A percentile compares a stretch with the other conserved stretches of the same genome.
Conservation (phyloP, 1,284 basidiomycete species). For the Fistulina hepatica region DNA sequence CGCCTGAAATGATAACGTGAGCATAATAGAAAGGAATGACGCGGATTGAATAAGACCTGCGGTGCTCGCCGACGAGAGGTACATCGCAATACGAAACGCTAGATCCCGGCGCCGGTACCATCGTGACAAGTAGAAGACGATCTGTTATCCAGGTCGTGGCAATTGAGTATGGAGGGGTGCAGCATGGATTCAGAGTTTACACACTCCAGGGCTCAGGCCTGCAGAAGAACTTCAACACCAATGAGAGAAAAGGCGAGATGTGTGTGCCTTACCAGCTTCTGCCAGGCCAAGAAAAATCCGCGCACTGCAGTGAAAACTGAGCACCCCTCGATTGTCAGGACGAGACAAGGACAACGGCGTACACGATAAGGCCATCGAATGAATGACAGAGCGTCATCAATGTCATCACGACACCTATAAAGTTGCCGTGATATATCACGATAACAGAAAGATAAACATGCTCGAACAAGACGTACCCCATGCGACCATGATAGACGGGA, state of each 20-base stretch:
- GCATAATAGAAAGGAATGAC: constrained; percentile 2
- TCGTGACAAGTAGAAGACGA: constrained; percentile 43
- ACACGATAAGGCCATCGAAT: constrained; percentile 26
- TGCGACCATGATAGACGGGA: constrained; percentile 38
- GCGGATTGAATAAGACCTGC: no score
- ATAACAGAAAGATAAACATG: background rate
- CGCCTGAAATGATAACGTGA: constrained; percentile 15
- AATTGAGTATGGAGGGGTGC: background rate
- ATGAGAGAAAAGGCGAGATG: no score
- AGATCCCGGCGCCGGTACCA: constrained; percentile 44
- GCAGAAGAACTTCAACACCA: no score
- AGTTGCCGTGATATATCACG: constrained; percentile 10
- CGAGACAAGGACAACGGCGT: constrained; percentile 4
- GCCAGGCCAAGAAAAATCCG: constrained; percentile 41
- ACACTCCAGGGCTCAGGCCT: constrained; percentile 39
- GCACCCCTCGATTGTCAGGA: constrained; percentile 5
- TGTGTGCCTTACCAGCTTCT: no score
- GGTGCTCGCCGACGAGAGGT: constrained; percentile 47
- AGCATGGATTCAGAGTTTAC: constrained; percentile 6
- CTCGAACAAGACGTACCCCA: constrained; percentile 26
- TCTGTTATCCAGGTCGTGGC: constrained; percentile 15
- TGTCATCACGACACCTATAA: constrained; percentile 29
- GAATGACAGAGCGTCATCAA: constrained; percentile 29
- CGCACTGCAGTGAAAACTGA: constrained; percentile 24
- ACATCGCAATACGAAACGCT: constrained; percentile 42